Conservation (phyloP, 805 yeast species). For the Groenewaldozyma salmanticensis region DNA sequence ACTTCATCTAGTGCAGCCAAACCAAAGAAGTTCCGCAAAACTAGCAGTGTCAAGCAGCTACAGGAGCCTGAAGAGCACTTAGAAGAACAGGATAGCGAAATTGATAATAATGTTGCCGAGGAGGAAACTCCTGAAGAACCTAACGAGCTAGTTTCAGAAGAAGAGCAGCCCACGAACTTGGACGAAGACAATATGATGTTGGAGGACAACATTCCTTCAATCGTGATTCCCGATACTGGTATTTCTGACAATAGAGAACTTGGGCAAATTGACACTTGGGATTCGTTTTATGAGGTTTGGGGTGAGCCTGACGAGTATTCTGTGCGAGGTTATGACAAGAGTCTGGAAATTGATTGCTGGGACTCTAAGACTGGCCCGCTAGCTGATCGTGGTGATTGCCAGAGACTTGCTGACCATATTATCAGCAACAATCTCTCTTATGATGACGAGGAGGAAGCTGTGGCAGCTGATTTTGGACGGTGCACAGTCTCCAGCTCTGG, state of each 20-base stretch:
- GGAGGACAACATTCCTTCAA: no score
- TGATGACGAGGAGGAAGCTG: not conserved
- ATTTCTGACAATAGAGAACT: no score
- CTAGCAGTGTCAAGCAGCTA: no score
- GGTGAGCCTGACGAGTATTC: not conserved
- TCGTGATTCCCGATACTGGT: no score
- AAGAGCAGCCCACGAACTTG: no score
- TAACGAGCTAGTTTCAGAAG: no score
- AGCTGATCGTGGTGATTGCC: not conserved
- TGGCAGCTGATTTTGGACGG: not conserved
- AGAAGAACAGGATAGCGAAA: slow-evolving; percentile 30
- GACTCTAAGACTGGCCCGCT: not conserved
- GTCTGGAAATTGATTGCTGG: not conserved
- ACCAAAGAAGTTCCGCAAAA: no score
- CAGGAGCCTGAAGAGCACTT: slow-evolving; percentile 25
- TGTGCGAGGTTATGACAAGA: not conserved
- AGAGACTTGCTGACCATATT: not conserved
- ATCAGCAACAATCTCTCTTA: not conserved
- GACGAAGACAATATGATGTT: no score
- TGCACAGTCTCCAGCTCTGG: not conserved
- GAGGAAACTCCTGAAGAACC: no score
- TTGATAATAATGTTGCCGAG: slow-evolving; percentile 2
- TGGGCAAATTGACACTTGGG: not conserved
- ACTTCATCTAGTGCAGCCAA: no score
- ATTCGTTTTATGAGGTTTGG: not conserved